phyloP scores from a whole-genome alignment of 1,139 yeast species.

The Wickerhamiella pararugosa region DNA sequence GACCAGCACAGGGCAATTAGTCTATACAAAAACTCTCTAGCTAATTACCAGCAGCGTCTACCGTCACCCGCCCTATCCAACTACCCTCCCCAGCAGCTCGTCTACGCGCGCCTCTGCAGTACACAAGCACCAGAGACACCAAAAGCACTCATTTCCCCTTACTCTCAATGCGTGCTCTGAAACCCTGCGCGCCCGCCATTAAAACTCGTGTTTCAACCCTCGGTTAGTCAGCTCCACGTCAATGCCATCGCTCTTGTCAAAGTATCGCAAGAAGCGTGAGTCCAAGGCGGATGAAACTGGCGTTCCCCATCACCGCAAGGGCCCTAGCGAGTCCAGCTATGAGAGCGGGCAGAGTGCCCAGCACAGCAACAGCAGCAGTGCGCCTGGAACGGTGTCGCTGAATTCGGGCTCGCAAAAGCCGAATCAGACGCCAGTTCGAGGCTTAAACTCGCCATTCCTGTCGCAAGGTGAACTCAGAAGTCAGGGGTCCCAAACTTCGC shows the following conservation, averaged over 20 bases:
- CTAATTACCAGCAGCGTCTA: too few relatives aligned
- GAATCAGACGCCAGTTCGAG: not conserved
- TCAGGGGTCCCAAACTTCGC: not conserved
- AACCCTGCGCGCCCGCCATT: too few relatives aligned
- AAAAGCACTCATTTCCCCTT: too few relatives aligned
- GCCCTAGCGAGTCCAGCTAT: constrained; percentile 7
- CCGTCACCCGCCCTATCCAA: too few relatives aligned
- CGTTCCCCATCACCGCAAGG: constrained; percentile 3
- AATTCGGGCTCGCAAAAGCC: constrained; percentile 2
- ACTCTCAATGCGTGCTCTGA: too few relatives aligned
- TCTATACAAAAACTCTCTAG: too few relatives aligned
- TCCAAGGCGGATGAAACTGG: constrained; percentile 9
- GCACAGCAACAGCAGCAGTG: constrained; percentile 7
- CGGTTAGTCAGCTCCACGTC: too few relatives aligned
- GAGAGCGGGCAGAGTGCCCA: constrained; percentile 1
- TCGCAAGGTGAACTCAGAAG: not conserved
- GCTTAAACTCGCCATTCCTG: not conserved
- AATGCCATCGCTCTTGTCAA: constrained; percentile 16
- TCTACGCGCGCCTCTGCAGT: too few relatives aligned
- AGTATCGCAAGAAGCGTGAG: constrained; percentile 16
- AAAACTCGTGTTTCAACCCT: too few relatives aligned
- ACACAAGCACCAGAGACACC: too few relatives aligned
- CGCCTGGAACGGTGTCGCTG: constrained; percentile 1
- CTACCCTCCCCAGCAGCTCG: too few relatives aligned
- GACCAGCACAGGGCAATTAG: too few relatives aligned